phyloP scores from a whole-genome alignment of 179 eudicot species.

The Gypsophila paniculata region DNA sequence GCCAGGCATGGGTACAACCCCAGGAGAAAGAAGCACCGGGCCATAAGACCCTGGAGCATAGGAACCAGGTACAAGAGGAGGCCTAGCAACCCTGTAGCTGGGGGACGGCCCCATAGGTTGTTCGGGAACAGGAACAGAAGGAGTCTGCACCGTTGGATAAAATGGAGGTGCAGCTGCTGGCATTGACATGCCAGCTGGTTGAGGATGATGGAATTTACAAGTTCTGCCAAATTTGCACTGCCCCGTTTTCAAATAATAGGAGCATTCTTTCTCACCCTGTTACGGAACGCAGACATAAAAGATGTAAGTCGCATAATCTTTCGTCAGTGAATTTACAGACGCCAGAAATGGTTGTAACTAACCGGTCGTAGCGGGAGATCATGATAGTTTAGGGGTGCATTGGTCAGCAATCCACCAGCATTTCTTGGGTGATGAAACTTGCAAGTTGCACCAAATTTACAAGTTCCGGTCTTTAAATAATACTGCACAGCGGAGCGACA shows the following conservation, averaged over 20 bases:
- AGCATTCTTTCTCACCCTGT: slow-evolving; percentile 88
- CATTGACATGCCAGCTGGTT: slow-evolving; percentile 53
- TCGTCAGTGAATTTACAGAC: neutral
- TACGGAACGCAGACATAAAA: neutral
- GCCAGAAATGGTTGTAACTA: neutral
- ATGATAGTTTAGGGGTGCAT: slow-evolving; percentile 58
- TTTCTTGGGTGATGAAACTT: slow-evolving; percentile 87
- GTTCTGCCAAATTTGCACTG: slow-evolving; percentile 89
- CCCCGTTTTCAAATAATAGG: slow-evolving; percentile 99
- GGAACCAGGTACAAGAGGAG: slow-evolving; percentile 71
- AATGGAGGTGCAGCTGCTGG: slow-evolving; percentile 78
- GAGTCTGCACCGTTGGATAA: slow-evolving; percentile 87
- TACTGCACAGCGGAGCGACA: slow-evolving; percentile 50
- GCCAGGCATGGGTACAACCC: slow-evolving; percentile 74
- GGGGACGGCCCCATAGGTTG: slow-evolving; percentile 44
- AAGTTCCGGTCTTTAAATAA: slow-evolving; percentile 80
- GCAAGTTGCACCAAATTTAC: slow-evolving; percentile 91
- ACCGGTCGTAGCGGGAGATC: slow-evolving; percentile 92
- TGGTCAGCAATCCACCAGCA: slow-evolving; percentile 63
- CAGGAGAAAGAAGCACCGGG: slow-evolving; percentile 73
- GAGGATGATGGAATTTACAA: slow-evolving; percentile 99
- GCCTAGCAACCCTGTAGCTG: slow-evolving; percentile 63
- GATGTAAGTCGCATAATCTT: neutral
- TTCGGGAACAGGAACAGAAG: slow-evolving; percentile 58
- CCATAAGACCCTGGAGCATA: slow-evolving; percentile 73